A percentile compares a stretch with the other conserved stretches of the same genome.
Conservation (phyloP, 2,329 filamentous ascomycete species). For the Neophaeococcomyces aloes region DNA sequence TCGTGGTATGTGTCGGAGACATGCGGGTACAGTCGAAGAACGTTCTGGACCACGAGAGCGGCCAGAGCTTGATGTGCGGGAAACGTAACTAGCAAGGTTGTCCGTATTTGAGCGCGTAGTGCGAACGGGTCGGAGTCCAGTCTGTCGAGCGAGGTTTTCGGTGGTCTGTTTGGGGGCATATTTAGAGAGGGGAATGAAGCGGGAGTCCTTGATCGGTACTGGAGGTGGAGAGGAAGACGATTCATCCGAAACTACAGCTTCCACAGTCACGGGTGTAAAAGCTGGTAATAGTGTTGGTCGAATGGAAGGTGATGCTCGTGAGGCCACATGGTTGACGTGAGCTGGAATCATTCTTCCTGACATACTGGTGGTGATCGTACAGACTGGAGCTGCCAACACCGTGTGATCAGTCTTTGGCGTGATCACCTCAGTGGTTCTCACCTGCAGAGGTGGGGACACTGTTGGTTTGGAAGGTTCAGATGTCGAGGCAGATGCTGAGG, state of each 20-base stretch:
- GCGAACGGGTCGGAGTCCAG: conserved; percentile 2
- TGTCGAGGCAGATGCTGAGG: not conserved
- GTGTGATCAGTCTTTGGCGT: conserved; percentile 8
- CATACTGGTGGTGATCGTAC: too few relatives aligned
- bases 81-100: not conserved
- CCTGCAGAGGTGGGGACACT: not conserved
- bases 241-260: not conserved
- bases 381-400: not conserved
- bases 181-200: conserved; percentile 20
- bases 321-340: not conserved
- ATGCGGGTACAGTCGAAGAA: conserved; percentile 12
- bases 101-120: conserved; percentile 3
- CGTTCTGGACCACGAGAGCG: not conserved
- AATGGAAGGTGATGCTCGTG: not conserved
- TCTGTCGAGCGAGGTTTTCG: conserved; percentile 3
- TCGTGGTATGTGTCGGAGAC: conserved; percentile 3
- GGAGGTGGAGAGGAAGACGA: conserved; percentile 9
- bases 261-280: not conserved
- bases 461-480: not conserved
- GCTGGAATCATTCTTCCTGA: not conserved
- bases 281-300: not conserved
- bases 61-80: not conserved
- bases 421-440: conserved; percentile 14
- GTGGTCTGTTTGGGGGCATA: conserved; percentile 19
- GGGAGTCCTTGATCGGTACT: conserved; percentile 18